Base-by-base conservation (phyloP, 805 yeast genomes). In the Teunomyces pallodes region DNA sequence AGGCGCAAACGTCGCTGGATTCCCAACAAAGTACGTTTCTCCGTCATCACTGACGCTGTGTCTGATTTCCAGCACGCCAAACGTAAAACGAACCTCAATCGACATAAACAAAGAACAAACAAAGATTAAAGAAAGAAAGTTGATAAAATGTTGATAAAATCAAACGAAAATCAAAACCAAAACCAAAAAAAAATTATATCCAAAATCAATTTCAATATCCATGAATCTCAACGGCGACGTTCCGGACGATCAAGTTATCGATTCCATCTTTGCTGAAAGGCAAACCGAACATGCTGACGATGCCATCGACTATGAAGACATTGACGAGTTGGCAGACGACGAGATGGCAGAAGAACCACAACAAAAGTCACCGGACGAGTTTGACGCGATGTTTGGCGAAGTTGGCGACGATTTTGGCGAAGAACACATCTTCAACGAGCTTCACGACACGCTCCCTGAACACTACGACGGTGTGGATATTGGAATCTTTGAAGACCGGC, bases 261-360 rank as follows among this genome's bases (percentile, higher is more conserved):
- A 70, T 45, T 66, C 69, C 28, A 73, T 73, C 39, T 73, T 70
- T 52, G 54, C 50, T 46, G 70, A 67, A 32, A 53, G 62, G 27
- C 57, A 58, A 31, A 70, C 87, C 2, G 76, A 78, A 46, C 98
- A 91, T 65, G 91, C 94, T 1, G 96, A 82, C 5, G 92, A 91
- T 64, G 99, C 99, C 8, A 74, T 90, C 29, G 98, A 92, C 65
- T 92, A 87, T 62, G 97, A 89, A 60, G 96, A 89, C 62, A 95
- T 88, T 59, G 97, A 91, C 55, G 97, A 91, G 65, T 72, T 91
- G 43, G 97, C 97, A 0, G 97, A 91, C 20, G 97, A 91, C 41
- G 96, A 88, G 47, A 96, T 89, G 42, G 95, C 87, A 47, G 58
- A 67, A 2, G 74, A 74, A 1, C 75, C 67, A 28, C 74, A 49